phyloP scores from a whole-genome alignment of 2,329 filamentous ascomycete genomes.

The Metarhizium robertsii region DNA sequence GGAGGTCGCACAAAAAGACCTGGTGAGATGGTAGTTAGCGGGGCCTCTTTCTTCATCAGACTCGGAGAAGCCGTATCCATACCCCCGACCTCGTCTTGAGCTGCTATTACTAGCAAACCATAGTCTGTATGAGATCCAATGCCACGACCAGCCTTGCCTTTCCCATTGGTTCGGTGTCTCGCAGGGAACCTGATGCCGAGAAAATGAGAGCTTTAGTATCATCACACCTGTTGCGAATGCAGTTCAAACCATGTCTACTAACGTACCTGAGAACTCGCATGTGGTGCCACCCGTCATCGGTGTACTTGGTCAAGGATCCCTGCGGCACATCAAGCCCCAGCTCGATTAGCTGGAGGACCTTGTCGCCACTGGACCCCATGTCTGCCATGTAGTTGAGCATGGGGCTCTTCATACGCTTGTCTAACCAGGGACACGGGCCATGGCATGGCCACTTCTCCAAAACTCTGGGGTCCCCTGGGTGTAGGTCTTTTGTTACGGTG shows the following conservation, averaged over 20 bases:
- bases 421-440: slow-evolving; percentile 39
- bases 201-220: not conserved
- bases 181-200: slow-evolving; percentile 19
- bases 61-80: slow-evolving; percentile 4
- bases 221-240: not conserved
- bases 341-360: slow-evolving; percentile 35
- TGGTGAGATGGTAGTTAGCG: slow-evolving; percentile 5
- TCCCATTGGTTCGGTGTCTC: slow-evolving; percentile 31
- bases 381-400: slow-evolving; percentile 32
- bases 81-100: slow-evolving; percentile 40
- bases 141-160: slow-evolving; percentile 37
- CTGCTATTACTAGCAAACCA: slow-evolving; percentile 39
- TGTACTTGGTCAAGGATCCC: slow-evolving; percentile 30
- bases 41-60: not conserved
- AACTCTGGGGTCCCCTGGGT: slow-evolving; percentile 27
- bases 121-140: slow-evolving; percentile 45
- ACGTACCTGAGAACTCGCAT: slow-evolving; percentile 34
- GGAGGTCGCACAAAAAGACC: slow-evolving; percentile 37
- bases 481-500: slow-evolving; percentile 40
- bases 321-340: slow-evolving; percentile 31
- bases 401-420: slow-evolving; percentile 26
- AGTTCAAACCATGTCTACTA: not conserved
- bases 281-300: slow-evolving; percentile 41
- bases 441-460: slow-evolving; percentile 37
- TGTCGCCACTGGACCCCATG: slow-evolving; percentile 32